Percentiles rank a stretch among this genome's conserved stretches.
Conservation (phyloP, 164 flowering plant species). For the Euptelea pleiosperma region DNA sequence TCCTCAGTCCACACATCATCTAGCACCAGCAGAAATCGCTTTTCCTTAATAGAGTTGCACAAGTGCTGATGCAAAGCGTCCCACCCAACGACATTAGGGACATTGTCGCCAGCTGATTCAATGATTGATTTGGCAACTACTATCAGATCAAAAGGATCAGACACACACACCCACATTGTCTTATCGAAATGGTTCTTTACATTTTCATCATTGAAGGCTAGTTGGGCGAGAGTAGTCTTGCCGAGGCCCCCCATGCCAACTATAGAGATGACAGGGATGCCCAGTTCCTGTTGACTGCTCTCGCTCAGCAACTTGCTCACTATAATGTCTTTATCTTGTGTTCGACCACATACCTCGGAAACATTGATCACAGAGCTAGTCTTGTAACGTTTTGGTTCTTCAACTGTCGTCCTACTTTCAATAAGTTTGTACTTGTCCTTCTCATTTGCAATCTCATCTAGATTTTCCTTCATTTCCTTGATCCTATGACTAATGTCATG, state of each 20-base stretch:
- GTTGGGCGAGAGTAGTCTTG: constrained; percentile 16
- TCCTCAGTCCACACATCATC: constrained; percentile 21
- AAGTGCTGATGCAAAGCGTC: neutral
- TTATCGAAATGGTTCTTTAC: constrained; percentile 5
- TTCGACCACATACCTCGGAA: constrained; percentile 3
- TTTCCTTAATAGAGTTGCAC: neutral
- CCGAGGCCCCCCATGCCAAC: constrained; percentile 23
- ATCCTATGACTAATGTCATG: constrained; percentile 6
- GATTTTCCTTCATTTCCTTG: neutral
- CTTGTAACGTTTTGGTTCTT: neutral
- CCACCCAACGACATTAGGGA: neutral
- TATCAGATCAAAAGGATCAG: constrained; percentile 6
- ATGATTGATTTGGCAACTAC: neutral
- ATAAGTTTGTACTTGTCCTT: neutral
- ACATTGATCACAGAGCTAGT: constrained; percentile 5
- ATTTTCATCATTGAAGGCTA: constrained; percentile 13
- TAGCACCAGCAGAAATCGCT: constrained; percentile 14
- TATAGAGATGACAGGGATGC: constrained; percentile 10
- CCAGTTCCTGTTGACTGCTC: neutral
- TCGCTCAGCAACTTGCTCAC: constrained; percentile 8
- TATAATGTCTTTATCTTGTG: neutral
- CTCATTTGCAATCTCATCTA: constrained; percentile 3
- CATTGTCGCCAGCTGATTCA: neutral
- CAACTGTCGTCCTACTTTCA: neutral
- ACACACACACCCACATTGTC: constrained; percentile 16